phyloP scores from a whole-genome alignment of 2,329 filamentous ascomycete genomes.

The Fusarium lateritium region DNA sequence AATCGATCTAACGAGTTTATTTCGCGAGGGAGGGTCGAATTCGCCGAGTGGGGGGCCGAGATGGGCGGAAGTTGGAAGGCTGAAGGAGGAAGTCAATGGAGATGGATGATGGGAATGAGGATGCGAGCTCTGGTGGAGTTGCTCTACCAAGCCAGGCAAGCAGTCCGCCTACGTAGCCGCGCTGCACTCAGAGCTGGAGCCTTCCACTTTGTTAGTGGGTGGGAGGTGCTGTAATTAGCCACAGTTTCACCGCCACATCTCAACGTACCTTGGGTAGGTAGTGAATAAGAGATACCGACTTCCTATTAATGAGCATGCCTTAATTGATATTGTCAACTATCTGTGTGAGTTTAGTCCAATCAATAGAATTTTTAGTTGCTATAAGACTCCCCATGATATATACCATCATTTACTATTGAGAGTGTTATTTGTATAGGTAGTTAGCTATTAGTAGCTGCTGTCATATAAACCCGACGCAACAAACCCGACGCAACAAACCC shows the following conservation, averaged over 20 bases:
- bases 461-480: conserved; percentile 6
- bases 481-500: too few relatives aligned
- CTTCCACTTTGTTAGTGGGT: conserved; percentile 24
- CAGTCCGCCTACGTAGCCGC: conserved; percentile 57
- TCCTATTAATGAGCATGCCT: too few relatives aligned
- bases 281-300: not conserved
- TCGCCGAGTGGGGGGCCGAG: conserved; percentile 9
- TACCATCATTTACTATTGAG: too few relatives aligned
- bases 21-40: conserved; percentile 1
- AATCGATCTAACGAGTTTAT: not conserved
- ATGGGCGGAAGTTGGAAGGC: conserved; percentile 21
- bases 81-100: conserved; percentile 23
- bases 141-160: conserved; percentile 53
- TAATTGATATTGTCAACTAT: too few relatives aligned
- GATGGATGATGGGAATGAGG: conserved; percentile 34
- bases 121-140: conserved; percentile 49
- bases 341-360: too few relatives aligned
- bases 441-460: not conserved
- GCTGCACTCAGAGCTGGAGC: conserved; percentile 30
- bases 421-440: not conserved
- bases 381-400: too few relatives aligned
- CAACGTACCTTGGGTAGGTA: not conserved
- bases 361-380: too few relatives aligned
- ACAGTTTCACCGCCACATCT: conserved; percentile 42
- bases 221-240: conserved; percentile 19